Evolutionary conservation across 352 stramenopile species (phyloP), one percentile per base, ranked within the genome.

Genomic region (Pythium dissotocum): DNA sequence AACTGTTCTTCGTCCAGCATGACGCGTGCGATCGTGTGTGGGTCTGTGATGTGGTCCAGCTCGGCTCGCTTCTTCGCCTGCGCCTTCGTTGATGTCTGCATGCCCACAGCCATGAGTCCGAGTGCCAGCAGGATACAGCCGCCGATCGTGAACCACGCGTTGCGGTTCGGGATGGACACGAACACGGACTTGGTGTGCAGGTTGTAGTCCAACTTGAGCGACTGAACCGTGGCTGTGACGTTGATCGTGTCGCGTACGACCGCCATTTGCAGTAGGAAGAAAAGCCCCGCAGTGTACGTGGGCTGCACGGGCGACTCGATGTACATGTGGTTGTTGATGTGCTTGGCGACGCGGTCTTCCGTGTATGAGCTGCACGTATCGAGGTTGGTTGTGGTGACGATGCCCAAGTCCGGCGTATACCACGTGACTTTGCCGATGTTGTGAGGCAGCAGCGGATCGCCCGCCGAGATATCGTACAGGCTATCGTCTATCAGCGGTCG

Each of bases 301-400:
- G 42, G 16, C 18, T 51, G 42, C 16, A 51, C 16, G 10, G 42
- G 42, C 14, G 14, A 26, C 42, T 51, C 42, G 42, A 51, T 51
- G 42, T 51, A 51, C 42, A 51, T 51, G 42, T 51, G 42, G 42
- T 51, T 26, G 42, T 51, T 26, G 42, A 51, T 24, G 42, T 51
- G 16, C 16, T 51, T 51, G 42, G 38, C 38, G 42, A 51, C 18
- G 14, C 42, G 42, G 0, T 51, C 42, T 26, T 51, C 42, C 2
- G 42, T 51, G 42, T 24, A 14, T 4, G 38, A 26, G 42, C 14
- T 26, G 18, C 42, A 51, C 7, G 18, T 24, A 12, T 51, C 6
- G 16, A n/a, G 13, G 8, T n/a, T 51, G 13, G 14, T 24, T 0
- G 5, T 28, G 4, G 16, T 13, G 10, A 12, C 33, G 6, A 38